Base-by-base conservation (phyloP, 1,284 basidiomycete genomes). In the Papiliotrema laurentii region DNA sequence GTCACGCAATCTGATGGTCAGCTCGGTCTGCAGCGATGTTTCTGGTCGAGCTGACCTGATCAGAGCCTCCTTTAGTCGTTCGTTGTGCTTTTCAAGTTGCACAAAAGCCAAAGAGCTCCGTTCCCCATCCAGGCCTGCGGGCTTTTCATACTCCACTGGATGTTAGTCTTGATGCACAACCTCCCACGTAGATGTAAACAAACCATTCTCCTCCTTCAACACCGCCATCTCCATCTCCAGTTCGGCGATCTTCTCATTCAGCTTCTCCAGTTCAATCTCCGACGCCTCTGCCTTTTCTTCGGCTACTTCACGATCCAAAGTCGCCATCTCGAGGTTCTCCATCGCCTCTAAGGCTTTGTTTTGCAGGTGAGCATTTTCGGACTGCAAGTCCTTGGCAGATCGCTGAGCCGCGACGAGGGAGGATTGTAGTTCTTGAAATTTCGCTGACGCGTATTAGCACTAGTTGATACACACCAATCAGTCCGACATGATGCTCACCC, bases 21-120 rank as follows among this genome's bases (percentile, higher is more conserved):
- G 45, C 49, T 39, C 26, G 2, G 16, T 34, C 26, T 28, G 22
- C 33, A 5, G 33, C 9, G 16, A 24, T 39, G 16, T 24, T 13
- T 37, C 11, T 27, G 21, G n/a, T 9, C 21, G 25, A 24, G 66
- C 77, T 25, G 36, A 88, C 86, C 85, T 80, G 41, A 96, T 80
- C 21, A 98, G 78, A 11, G 94, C 94, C 62, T 97, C 93, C 71
- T 96, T 97, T 45, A 98, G 76, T 9, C 94, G 77, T 63, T 92
- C 89, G 59, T 97, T 98, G 68, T 97, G 93, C 71, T 91, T 96
- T 75, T 97, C 91, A 1, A 98, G 80, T 65, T 97, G 91, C 11
- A 94, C 84, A 63, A 86, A 91, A 1, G 86, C 87, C 38, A 96
- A 66, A 50, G 81, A 79, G 58, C 83, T 84, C 11, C 78, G 76